Conservation (phyloP, 2,329 filamentous ascomycete genomes). For the Aspergillus sp. region DNA sequence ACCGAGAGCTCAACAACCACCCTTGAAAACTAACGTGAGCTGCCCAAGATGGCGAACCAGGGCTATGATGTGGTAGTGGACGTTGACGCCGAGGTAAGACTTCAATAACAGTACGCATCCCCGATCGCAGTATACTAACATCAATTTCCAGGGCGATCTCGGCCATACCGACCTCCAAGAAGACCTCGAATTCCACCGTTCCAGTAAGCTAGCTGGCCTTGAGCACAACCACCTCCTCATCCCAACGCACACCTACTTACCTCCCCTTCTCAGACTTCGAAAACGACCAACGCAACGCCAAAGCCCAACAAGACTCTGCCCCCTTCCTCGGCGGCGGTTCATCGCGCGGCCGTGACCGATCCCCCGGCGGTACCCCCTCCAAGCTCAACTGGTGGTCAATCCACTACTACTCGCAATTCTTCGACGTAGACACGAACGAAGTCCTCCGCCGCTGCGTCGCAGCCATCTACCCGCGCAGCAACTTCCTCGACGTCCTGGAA, state of each 20-base stretch:
- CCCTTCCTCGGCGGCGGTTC: constrained; percentile 49
- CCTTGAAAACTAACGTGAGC: constrained; percentile 15
- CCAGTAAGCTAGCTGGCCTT: constrained; percentile 53
- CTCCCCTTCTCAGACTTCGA: constrained; percentile 61
- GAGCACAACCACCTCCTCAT: background rate
- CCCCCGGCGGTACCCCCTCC: constrained; percentile 48
- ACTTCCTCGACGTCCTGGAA: constrained; percentile 96
- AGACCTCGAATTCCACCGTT: constrained; percentile 98
- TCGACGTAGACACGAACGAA: constrained; percentile 93
- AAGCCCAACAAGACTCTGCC: constrained; percentile 51
- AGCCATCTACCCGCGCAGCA: constrained; percentile 84
- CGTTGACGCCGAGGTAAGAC: constrained; percentile 82
- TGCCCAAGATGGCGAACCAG: constrained; percentile 68
- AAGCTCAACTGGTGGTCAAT: constrained; percentile 94
- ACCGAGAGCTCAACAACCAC: constrained; percentile 15
- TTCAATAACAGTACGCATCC: background rate
- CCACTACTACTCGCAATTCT: constrained; percentile 95
- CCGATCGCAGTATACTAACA: constrained; percentile 15
- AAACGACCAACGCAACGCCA: constrained; percentile 56
- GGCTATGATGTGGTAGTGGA: constrained; percentile 98
- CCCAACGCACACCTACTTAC: background rate
- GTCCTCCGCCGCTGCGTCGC: constrained; percentile 85
- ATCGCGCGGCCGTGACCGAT: constrained; percentile 44
- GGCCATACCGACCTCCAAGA: constrained; percentile 98
- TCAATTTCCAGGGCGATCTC: constrained; percentile 74